These are phyloP conservation scores for Dryas drummondii DNA, from an alignment of 306 rosid species.

Conservation along the genomic window DNA sequence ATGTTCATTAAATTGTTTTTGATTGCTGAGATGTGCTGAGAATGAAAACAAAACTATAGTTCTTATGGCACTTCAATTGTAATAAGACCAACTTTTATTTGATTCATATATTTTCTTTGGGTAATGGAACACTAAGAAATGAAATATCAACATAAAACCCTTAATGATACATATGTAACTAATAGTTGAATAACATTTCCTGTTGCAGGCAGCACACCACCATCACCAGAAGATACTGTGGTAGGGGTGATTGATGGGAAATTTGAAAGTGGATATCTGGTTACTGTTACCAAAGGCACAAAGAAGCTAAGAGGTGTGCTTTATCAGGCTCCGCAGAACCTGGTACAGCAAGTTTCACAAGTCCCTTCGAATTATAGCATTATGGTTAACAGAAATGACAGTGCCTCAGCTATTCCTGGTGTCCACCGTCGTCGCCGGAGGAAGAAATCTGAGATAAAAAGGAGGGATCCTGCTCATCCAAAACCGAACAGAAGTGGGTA, in stretches of 20 bases:
- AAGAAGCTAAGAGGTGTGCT: conserved; percentile 81
- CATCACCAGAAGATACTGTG: conserved; percentile 43
- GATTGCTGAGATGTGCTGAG: background rate
- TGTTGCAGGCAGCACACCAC: conserved; percentile 35
- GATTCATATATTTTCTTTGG: background rate
- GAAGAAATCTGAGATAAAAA: conserved; percentile 77
- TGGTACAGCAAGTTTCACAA: conserved; percentile 20
- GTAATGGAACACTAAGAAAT: background rate
- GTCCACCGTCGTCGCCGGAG: conserved; percentile 71
- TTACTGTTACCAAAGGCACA: conserved; percentile 71
- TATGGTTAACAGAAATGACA: conserved; percentile 28
- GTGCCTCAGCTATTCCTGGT: conserved; percentile 35
- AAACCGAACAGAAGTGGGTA: conserved; percentile 95
- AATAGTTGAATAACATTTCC: conserved; percentile 2
- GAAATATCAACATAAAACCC: background rate
- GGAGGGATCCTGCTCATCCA: conserved; percentile 90
- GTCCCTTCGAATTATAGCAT: conserved; percentile 21
- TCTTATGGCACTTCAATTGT: background rate
- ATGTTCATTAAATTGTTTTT: background rate
- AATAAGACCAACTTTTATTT: background rate
- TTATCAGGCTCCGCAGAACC: conserved; percentile 52
- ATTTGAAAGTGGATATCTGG: conserved; percentile 89
- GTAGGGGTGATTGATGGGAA: conserved; percentile 87
- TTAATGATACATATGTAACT: background rate
- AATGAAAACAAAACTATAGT: background rate